Evolutionary conservation across 2,329 filamentous ascomycete species (phyloP).

Genomic region (Penicillium digitatum): DNA sequence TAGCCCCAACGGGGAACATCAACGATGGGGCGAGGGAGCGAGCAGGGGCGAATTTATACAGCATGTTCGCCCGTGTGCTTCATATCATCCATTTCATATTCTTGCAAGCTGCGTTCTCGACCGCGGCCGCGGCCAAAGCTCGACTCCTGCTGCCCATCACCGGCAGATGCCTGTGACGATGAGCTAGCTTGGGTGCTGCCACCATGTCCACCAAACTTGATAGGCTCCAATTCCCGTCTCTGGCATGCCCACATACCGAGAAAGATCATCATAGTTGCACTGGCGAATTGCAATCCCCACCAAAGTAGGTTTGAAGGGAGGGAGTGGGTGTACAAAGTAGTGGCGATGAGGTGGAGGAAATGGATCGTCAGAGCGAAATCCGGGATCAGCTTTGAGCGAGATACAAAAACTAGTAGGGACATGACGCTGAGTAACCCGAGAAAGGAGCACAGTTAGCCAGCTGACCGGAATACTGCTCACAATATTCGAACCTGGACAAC

Average conservation of each 20-base stretch:
- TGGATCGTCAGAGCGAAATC: constrained; percentile 92
- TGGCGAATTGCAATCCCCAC: constrained; percentile 69
- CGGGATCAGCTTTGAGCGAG: constrained; percentile 86
- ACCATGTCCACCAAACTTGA: constrained; percentile 69
- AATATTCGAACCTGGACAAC: constrained; percentile 32
- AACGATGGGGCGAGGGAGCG: background rate
- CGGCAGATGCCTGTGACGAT: constrained; percentile 12
- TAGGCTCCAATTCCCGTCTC: constrained; percentile 82
- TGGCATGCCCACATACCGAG: constrained; percentile 87
- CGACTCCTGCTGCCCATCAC: constrained; percentile 21
- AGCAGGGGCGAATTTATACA: constrained; percentile 21
- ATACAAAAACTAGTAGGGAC: constrained; percentile 76
- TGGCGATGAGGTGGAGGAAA: constrained; percentile 72
- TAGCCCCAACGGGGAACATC: constrained; percentile 10
- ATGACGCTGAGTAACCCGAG: constrained; percentile 58
- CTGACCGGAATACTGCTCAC: background rate
- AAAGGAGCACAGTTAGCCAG: background rate
- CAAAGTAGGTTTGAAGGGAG: constrained; percentile 77
- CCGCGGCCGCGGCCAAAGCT: constrained; percentile 32
- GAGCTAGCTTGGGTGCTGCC: constrained; percentile 18
- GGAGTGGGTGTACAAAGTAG: constrained; percentile 71
- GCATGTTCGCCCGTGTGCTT: constrained; percentile 29
- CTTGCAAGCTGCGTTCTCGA: constrained; percentile 28
- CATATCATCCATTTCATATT: constrained; percentile 37
- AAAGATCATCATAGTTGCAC: constrained; percentile 60